A percentile compares a stretch with the other conserved stretches of the same genome.
Evolutionary conservation across 805 yeast species (phyloP).

Genomic region (Saccharomycopsis fodiens): DNA sequence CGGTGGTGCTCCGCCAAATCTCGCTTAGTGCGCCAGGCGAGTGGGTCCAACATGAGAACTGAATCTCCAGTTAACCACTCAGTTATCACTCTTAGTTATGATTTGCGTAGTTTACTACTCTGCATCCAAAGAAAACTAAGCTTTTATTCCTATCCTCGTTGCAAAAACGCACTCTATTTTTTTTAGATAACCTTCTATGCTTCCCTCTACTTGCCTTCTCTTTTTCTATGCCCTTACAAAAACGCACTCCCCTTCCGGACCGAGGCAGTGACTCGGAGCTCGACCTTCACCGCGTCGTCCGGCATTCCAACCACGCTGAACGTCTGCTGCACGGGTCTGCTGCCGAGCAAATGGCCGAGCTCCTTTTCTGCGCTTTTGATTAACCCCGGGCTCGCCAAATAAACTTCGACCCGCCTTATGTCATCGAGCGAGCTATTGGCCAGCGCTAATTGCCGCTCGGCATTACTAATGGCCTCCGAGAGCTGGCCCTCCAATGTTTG

Average conservation of each 20-base stretch:
- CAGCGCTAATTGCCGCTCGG: not conserved
- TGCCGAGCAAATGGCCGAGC: not conserved
- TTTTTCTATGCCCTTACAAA: no score
- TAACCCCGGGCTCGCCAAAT: not conserved
- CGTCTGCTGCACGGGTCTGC: not conserved
- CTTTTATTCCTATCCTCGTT: no score
- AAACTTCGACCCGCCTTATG: not conserved
- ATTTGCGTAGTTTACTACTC: no score
- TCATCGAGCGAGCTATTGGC: not conserved
- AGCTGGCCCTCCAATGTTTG: not conserved
- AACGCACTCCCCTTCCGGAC: not conserved
- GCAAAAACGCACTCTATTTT: no score
- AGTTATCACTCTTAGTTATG: no score
- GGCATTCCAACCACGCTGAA: slow-evolving; percentile 4
- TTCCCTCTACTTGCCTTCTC: no score
- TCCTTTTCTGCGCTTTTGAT: not conserved
- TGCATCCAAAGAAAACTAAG: no score
- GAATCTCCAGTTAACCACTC: no score
- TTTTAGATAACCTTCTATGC: no score
- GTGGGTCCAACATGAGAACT: no score
- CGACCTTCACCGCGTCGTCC: not conserved
- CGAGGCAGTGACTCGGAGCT: not conserved
- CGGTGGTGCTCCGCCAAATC: no score
- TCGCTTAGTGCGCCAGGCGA: no score
- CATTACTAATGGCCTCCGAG: not conserved